Evolutionary conservation across 306 rosid genomes (phyloP).

Genomic region (Rosa persica): DNA sequence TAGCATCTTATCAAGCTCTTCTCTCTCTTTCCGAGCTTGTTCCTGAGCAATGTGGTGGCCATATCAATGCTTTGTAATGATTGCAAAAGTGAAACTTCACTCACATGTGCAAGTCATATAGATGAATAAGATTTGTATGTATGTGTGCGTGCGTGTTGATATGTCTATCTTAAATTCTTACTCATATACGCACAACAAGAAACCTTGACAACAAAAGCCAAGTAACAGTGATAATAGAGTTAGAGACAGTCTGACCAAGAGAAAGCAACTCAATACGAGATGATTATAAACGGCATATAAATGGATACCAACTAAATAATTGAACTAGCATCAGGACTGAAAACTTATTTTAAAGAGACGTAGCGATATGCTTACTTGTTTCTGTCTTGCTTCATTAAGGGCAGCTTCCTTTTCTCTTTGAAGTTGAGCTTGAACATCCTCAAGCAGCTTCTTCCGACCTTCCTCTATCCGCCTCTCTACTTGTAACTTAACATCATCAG

Average conservation of each 20-base stretch:
- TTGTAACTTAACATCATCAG: constrained; percentile 57
- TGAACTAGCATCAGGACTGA: too few relatives aligned
- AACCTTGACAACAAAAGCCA: too few relatives aligned
- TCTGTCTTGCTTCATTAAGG: constrained; percentile 64
- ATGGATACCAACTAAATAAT: too few relatives aligned
- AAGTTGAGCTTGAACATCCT: constrained; percentile 70
- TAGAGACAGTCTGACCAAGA: too few relatives aligned
- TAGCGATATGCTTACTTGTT: constrained; percentile 49
- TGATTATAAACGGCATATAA: too few relatives aligned
- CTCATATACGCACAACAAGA: too few relatives aligned
- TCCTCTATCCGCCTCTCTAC: constrained; percentile 66
- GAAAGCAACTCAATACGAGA: too few relatives aligned
- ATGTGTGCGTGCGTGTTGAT: too few relatives aligned
- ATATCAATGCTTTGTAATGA: constrained; percentile 1
- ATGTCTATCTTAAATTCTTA: too few relatives aligned
- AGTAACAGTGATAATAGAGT: too few relatives aligned
- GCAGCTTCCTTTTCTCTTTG: constrained; percentile 74
- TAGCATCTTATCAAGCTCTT: constrained; percentile 86
- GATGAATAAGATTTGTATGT: not conserved
- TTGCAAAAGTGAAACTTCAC: not conserved
- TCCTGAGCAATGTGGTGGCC: constrained; percentile 43
- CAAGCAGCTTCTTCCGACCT: constrained; percentile 61
- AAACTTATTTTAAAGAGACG: too few relatives aligned
- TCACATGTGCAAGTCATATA: too few relatives aligned
- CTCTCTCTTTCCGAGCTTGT: constrained; percentile 82